Percentiles rank a stretch among this genome's conserved stretches.
Conservation (phyloP, 345 rosid genomes). For the Cardiospermum halicacabum region DNA sequence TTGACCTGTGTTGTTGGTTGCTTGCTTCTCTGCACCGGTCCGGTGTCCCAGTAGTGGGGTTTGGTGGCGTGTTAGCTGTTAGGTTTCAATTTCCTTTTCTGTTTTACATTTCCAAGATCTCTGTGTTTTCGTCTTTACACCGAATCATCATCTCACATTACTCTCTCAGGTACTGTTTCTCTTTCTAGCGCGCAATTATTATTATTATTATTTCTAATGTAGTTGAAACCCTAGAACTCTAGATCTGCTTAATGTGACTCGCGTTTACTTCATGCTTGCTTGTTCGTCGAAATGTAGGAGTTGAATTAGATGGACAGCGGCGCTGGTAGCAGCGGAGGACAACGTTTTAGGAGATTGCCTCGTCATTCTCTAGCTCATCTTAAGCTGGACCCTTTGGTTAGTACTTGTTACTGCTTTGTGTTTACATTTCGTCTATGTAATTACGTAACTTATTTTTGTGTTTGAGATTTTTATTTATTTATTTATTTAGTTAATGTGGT, state of each 20-base stretch:
- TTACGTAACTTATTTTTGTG: too few species aligned
- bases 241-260: neutral
- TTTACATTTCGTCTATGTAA: neutral
- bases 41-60: slow-evolving; percentile 5
- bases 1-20: slow-evolving; percentile 7
- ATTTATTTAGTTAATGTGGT: too few species aligned
- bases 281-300: slow-evolving; percentile 7
- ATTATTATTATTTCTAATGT: neutral
- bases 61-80: slow-evolving; percentile 7
- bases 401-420: neutral
- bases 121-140: neutral
- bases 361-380: slow-evolving; percentile 47
- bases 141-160: neutral
- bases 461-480: too few species aligned
- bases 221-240: slow-evolving; percentile 6
- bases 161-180: neutral
- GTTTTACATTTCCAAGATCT: slow-evolving; percentile 7
- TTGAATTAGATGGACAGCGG: slow-evolving; percentile 27
- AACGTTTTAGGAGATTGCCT: slow-evolving; percentile 56
- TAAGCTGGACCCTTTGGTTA: slow-evolving; percentile 57
- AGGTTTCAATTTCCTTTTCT: neutral
- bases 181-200: neutral
- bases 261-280: neutral
- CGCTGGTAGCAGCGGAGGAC: slow-evolving; percentile 22
- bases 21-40: neutral